Conservation (phyloP, 306 rosid species). For the Castanopsis chinensis region DNA sequence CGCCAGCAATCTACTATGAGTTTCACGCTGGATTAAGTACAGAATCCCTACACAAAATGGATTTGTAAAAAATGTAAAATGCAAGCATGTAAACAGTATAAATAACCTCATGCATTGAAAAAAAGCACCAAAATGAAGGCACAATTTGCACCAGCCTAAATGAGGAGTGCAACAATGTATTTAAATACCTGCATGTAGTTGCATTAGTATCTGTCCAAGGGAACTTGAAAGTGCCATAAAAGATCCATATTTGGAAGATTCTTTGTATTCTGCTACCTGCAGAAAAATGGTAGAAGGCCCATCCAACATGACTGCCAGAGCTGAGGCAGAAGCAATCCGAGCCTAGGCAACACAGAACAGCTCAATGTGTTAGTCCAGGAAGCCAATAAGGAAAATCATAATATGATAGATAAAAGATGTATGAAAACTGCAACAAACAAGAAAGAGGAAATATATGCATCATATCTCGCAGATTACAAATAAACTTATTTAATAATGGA, state of each 20-base stretch:
- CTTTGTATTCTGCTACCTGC: slow-evolving; percentile 91
- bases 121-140: not conserved
- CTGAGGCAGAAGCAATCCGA: slow-evolving; percentile 70
- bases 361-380: slow-evolving; percentile 21
- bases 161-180: not conserved
- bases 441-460: not conserved
- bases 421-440: slow-evolving; percentile 1
- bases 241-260: slow-evolving; percentile 77
- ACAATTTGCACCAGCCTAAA: not conserved
- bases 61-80: slow-evolving; percentile 1
- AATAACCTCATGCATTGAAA: not conserved
- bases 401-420: not conserved
- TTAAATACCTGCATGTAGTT: slow-evolving; percentile 76
- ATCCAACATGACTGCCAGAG: slow-evolving; percentile 74
- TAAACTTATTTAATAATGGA: not conserved
- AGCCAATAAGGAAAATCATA: slow-evolving; percentile 4
- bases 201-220: slow-evolving; percentile 84
- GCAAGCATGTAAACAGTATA: not conserved
- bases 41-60: slow-evolving; percentile 62
- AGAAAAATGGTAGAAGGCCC: slow-evolving; percentile 73
- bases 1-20: slow-evolving; percentile 73
- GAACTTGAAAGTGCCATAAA: slow-evolving; percentile 89
- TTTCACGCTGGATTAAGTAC: slow-evolving; percentile 62
- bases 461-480: not conserved
- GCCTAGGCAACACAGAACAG: slow-evolving; percentile 52